phyloP scores from a whole-genome alignment of 1,284 basidiomycete species.

The Spongispora temasekensis region DNA sequence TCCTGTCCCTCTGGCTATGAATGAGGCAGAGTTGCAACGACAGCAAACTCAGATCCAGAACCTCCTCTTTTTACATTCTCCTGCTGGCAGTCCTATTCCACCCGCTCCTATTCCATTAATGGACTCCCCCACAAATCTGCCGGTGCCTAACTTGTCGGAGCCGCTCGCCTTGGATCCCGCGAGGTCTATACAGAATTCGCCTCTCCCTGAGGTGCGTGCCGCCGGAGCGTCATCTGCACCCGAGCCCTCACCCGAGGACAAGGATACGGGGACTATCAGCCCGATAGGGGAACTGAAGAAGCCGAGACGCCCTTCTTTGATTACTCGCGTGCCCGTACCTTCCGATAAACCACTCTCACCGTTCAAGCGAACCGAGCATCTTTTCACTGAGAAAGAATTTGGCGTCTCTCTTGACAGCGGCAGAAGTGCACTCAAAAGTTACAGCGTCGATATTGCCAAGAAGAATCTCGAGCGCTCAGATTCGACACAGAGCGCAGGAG shows the following conservation, averaged over 20 bases:
- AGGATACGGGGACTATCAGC: conserved; percentile 1
- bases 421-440: conserved; percentile 22
- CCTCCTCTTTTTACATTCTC: conserved; percentile 20
- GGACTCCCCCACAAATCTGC: too few relatives aligned
- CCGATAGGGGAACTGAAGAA: conserved; percentile 10
- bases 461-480: conserved; percentile 46
- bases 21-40: conserved; percentile 25
- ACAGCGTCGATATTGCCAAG: conserved; percentile 32
- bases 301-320: conserved; percentile 22
- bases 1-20: conserved; percentile 53
- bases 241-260: neutral
- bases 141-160: conserved; percentile 8
- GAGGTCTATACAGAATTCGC: conserved; percentile 5
- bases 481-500: conserved; percentile 53
- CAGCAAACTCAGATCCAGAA: conserved; percentile 34
- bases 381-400: conserved; percentile 27
- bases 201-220: neutral
- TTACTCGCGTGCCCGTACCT: conserved; percentile 17
- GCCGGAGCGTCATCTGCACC: neutral
- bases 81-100: conserved; percentile 26
- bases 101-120: too few relatives aligned
- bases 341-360: conserved; percentile 24
- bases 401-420: conserved; percentile 24
- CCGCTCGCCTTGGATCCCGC: conserved; percentile 4
- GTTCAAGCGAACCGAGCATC: conserved; percentile 20